A percentile compares a stretch with the other conserved stretches of the same genome.
Conservation (phyloP, 192 early-diverging fungal genomes). For the Phlyctochytrium planicorne region DNA sequence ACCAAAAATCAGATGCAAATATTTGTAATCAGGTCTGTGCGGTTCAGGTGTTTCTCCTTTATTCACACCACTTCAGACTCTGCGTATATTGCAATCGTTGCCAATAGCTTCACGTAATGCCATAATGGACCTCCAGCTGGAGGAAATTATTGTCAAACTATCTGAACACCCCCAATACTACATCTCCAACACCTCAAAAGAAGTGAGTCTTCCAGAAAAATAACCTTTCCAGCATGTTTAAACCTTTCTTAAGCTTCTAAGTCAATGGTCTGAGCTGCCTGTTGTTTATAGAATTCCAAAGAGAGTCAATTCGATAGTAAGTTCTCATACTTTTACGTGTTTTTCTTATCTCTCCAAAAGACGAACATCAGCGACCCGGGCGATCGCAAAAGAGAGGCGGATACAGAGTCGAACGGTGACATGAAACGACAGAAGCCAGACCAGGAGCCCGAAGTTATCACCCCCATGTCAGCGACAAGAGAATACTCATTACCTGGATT, state of each 20-base stretch:
- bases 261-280: constrained; percentile 34
- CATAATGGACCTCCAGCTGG: constrained; percentile 74
- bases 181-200: constrained; percentile 46
- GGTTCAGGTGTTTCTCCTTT: constrained; percentile 73
- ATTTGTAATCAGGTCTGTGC: constrained; percentile 62
- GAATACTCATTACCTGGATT: background rate
- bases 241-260: constrained; percentile 28
- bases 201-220: constrained; percentile 40
- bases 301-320: constrained; percentile 10
- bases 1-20: constrained; percentile 59
- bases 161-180: constrained; percentile 44
- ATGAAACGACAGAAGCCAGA: constrained; percentile 5
- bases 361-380: constrained; percentile 4
- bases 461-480: too few relatives aligned
- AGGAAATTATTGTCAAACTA: constrained; percentile 60
- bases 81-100: constrained; percentile 66
- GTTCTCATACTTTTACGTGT: constrained; percentile 3
- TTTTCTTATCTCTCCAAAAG: constrained; percentile 9
- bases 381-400: background rate
- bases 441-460: constrained; percentile 1
- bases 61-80: constrained; percentile 31
- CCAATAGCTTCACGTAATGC: constrained; percentile 80
- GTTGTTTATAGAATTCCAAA: constrained; percentile 54
- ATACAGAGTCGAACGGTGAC: constrained; percentile 1
- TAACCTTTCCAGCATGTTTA: constrained; percentile 8